Evolutionary conservation across 1,284 basidiomycete species (phyloP), one percentile per base, ranked within the genome.

Genomic region (Coriolopsis trogii): DNA sequence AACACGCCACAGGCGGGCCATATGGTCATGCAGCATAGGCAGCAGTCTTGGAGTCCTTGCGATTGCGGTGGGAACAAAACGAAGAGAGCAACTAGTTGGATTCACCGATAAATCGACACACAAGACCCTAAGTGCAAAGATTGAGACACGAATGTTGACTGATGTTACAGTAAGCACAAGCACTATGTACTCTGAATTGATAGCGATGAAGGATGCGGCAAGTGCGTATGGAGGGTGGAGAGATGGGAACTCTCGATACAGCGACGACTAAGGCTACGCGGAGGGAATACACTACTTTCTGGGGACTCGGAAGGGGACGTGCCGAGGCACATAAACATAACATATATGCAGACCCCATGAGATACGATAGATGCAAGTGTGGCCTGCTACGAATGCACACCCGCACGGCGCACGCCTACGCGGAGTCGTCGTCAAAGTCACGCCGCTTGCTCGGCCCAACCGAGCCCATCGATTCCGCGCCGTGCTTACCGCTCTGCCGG

Each of bases 401-500:
- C 16, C 6, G n/a, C 8, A 29, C 18, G 26, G 26, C 41, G 41
- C 25, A 13, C 6, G 28, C 26, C 29, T 25, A 34, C 21, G 30
- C 21, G 29, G 29, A 40, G 36, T 50, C 49, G 23, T 44, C 42
- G 41, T 34, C 41, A 25, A 33, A 30, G 3, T 40, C 29, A 21
- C 10, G 49, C 37, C 36, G 41, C 37, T 50, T 50, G 37, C 36
- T 40, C 4, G 41, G 36, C 3, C 41, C 41, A n/a, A 16, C 41
- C 0, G 49, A 24, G 3, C 40, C 41, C 12, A 29, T 12, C 36
- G 41, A 50, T 4, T 23, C 2, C n/a, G 21, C 5, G 9, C 8
- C 23, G 28, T 29, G 20, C 36, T 50, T 50, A 39, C 37, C 24
- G 41, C 41, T 37, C 48, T 48, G 31, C 46, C 9, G 6, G 43